phyloP scores from a whole-genome alignment of 2,329 filamentous ascomycete genomes.

The Exophiala oligosperma region DNA sequence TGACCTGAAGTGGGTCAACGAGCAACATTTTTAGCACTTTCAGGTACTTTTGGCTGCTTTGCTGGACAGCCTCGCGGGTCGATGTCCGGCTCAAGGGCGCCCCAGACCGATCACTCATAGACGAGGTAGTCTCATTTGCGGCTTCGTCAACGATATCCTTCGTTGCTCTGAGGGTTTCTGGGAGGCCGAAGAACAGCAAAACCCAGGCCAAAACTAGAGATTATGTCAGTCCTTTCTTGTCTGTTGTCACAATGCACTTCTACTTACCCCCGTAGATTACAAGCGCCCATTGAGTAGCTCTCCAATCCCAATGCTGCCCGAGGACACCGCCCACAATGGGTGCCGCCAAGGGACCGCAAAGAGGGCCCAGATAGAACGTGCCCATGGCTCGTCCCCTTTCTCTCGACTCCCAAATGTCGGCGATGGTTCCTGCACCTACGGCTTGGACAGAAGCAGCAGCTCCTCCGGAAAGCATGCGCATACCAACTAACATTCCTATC shows the following conservation, averaged over 20 bases:
- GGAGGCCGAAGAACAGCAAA: slow-evolving; percentile 45
- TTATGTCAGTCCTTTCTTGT: slow-evolving; percentile 2
- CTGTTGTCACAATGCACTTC: neutral
- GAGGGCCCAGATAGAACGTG: slow-evolving; percentile 76
- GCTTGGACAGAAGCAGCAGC: slow-evolving; percentile 79
- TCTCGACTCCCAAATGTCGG: slow-evolving; percentile 73
- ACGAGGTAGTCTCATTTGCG: slow-evolving; percentile 26
- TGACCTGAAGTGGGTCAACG: slow-evolving; percentile 70
- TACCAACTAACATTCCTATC: slow-evolving; percentile 74
- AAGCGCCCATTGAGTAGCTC: slow-evolving; percentile 76
- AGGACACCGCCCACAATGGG: slow-evolving; percentile 76
- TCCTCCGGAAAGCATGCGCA: slow-evolving; percentile 72
- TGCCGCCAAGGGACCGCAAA: slow-evolving; percentile 71
- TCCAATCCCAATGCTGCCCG: slow-evolving; percentile 69
- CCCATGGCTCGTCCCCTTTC: slow-evolving; percentile 80
- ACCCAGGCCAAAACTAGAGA: slow-evolving; percentile 36
- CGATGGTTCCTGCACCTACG: slow-evolving; percentile 79
- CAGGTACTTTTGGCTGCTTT: slow-evolving; percentile 56
- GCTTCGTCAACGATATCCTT: slow-evolving; percentile 35
- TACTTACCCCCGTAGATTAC: slow-evolving; percentile 61
- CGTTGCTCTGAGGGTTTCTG: slow-evolving; percentile 41
- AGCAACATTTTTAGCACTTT: slow-evolving; percentile 60
- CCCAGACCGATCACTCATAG: slow-evolving; percentile 14
- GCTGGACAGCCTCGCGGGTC: slow-evolving; percentile 62
- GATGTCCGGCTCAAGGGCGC: slow-evolving; percentile 53